These are phyloP conservation scores for Mollisiaceae sp. DNA, from an alignment of 2,329 filamentous ascomycete genomes.

Conservation along the genomic window DNA sequence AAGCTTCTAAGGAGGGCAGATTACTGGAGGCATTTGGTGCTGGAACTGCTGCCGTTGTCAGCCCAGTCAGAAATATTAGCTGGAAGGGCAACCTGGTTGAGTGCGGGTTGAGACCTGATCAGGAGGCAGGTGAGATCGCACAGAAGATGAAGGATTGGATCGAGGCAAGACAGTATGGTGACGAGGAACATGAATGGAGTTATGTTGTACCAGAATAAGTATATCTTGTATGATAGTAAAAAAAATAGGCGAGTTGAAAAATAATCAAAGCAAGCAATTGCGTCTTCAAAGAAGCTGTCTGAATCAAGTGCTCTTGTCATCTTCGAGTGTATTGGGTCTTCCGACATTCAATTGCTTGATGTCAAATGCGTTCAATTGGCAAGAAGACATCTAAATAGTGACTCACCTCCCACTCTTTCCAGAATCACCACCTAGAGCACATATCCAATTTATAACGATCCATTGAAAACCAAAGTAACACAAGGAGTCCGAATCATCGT, in stretches of 20 bases:
- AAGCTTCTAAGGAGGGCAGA: constrained; percentile 82
- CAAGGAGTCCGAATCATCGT: not conserved
- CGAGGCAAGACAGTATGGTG: constrained; percentile 92
- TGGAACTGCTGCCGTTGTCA: constrained; percentile 93
- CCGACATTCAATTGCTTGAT: too few species aligned
- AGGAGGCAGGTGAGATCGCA: constrained; percentile 89
- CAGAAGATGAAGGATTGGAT: constrained; percentile 95
- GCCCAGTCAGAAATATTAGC: constrained; percentile 85
- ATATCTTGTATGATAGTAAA: constrained; percentile 12
- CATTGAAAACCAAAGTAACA: constrained; percentile 13
- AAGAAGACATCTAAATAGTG: not conserved
- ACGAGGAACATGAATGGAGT: constrained; percentile 92
- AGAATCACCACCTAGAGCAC: not conserved
- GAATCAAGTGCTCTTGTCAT: too few species aligned
- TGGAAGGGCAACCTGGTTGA: constrained; percentile 84
- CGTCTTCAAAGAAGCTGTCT: not conserved
- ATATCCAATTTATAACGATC: constrained; percentile 1
- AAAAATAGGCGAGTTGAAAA: constrained; percentile 14
- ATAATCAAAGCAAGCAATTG: constrained; percentile 15
- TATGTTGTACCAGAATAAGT: constrained; percentile 48
- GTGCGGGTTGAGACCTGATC: constrained; percentile 78
- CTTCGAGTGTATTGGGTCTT: too few species aligned
- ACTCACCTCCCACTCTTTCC: not conserved
- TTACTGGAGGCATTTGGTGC: constrained; percentile 92
- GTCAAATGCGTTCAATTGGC: too few species aligned